A percentile compares a stretch with the other conserved stretches of the same genome.
Conservation (phyloP, 2,329 filamentous ascomycete species). For the Beauveria brongniartii region DNA sequence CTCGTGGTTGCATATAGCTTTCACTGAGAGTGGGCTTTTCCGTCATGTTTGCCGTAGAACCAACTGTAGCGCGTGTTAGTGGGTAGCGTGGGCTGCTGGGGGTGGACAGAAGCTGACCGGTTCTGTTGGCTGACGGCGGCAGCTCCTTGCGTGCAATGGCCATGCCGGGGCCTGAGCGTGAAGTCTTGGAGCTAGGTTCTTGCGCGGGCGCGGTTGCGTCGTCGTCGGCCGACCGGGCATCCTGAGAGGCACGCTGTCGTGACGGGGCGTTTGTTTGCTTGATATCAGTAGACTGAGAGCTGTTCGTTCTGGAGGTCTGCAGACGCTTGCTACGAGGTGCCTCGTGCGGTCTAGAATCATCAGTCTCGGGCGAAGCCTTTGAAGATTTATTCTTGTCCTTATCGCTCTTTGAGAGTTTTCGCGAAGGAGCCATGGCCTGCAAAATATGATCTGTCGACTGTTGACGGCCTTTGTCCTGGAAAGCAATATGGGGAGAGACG, state of each 20-base stretch:
- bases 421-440: conserved; percentile 40
- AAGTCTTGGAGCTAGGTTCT: conserved; percentile 31
- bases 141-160: conserved; percentile 59
- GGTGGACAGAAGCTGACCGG: conserved; percentile 29
- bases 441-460: conserved; percentile 50
- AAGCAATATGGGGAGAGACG: conserved; percentile 75
- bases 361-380: conserved; percentile 23
- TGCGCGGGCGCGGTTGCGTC: conserved; percentile 37
- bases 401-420: conserved; percentile 40
- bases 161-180: conserved; percentile 33
- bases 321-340: conserved; percentile 58
- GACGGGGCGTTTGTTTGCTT: conserved; percentile 30
- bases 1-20: conserved; percentile 50
- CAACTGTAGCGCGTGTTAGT: conserved; percentile 24
- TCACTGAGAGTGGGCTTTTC: conserved; percentile 28
- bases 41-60: conserved; percentile 22
- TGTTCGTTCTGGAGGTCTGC: conserved; percentile 31
- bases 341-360: conserved; percentile 71
- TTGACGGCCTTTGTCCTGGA: conserved; percentile 70
- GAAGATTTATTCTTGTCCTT: conserved; percentile 22
- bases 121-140: conserved; percentile 31
- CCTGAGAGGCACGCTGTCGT: conserved; percentile 19
- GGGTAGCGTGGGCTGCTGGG: background rate
- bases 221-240: conserved; percentile 49
- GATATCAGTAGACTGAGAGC: conserved; percentile 34